A percentile compares a stretch with the other conserved stretches of the same genome.
Conservation (phyloP, 2,329 filamentous ascomycete species). For the Talaromyces sp. region DNA sequence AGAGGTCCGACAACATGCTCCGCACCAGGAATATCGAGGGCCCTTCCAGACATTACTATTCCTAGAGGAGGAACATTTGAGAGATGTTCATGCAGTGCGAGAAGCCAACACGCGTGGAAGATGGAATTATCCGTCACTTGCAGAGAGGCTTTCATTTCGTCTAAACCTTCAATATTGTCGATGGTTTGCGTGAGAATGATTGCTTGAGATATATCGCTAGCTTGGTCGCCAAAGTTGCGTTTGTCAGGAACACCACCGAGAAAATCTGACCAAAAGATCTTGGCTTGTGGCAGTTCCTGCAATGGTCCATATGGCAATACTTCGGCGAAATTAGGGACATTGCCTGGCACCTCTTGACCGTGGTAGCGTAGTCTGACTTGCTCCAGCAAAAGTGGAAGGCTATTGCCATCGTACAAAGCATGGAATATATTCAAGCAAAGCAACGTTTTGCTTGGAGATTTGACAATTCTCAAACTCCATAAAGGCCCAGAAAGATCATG, state of each 20-base stretch:
- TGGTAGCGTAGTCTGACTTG: slow-evolving; percentile 51
- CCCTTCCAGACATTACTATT: slow-evolving; percentile 71
- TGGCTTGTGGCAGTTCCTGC: slow-evolving; percentile 39
- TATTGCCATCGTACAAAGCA: slow-evolving; percentile 78
- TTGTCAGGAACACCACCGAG: slow-evolving; percentile 34
- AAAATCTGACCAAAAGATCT: slow-evolving; percentile 63
- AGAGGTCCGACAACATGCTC: slow-evolving; percentile 71
- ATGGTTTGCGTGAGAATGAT: slow-evolving; percentile 17
- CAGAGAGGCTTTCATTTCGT: slow-evolving; percentile 51
- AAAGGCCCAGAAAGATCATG: slow-evolving; percentile 28
- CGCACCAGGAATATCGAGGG: slow-evolving; percentile 57
- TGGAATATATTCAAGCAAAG: slow-evolving; percentile 73
- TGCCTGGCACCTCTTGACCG: slow-evolving; percentile 16
- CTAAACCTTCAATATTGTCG: slow-evolving; percentile 40
- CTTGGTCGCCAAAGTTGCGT: slow-evolving; percentile 21
- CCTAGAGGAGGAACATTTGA: slow-evolving; percentile 55
- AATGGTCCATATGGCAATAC: slow-evolving; percentile 66
- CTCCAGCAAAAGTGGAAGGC: slow-evolving; percentile 62
- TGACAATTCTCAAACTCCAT: slow-evolving; percentile 28
- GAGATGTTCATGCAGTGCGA: slow-evolving; percentile 52
- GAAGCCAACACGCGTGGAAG: slow-evolving; percentile 68
- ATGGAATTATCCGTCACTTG: slow-evolving; percentile 74
- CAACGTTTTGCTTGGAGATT: slow-evolving; percentile 21
- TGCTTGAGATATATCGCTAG: slow-evolving; percentile 15
- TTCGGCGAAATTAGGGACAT: slow-evolving; percentile 57